Conservation (phyloP, 1,284 basidiomycete genomes). For the Sporisorium iseilematis-ciliati region DNA sequence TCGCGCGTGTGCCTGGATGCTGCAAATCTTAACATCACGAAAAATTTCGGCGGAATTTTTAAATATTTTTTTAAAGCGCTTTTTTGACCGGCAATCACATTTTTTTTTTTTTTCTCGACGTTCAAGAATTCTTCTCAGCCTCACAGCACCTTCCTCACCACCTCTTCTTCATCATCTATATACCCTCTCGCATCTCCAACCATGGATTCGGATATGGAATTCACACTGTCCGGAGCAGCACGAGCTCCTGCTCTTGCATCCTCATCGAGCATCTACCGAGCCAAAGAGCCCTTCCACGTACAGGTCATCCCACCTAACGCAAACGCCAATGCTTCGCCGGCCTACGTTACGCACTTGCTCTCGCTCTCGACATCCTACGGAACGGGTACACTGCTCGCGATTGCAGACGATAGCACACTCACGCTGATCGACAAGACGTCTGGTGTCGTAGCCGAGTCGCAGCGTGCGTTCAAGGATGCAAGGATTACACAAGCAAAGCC, state of each 20-base stretch:
- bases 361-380: conserved; percentile 45
- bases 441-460: conserved; percentile 34
- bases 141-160: background rate
- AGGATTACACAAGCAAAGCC: conserved; percentile 44
- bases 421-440: conserved; percentile 55
- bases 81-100: conserved; percentile 1
- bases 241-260: conserved; percentile 39
- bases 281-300: conserved; percentile 46
- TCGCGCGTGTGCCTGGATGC: background rate
- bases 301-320: conserved; percentile 46
- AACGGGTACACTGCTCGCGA: conserved; percentile 36
- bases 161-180: background rate
- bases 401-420: conserved; percentile 48
- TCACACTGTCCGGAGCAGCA: conserved; percentile 46
- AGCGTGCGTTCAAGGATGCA: conserved; percentile 32
- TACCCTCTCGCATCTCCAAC: too few species aligned
- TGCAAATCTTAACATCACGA: background rate
- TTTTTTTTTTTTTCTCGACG: background rate
- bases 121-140: conserved; percentile 1
- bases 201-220: conserved; percentile 39
- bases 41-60: background rate
- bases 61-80: conserved; percentile 11
- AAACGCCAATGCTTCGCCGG: conserved; percentile 32
- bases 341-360: conserved; percentile 57
- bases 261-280: conserved; percentile 23